A percentile compares a stretch with the other conserved stretches of the same genome.
phyloP scores from a whole-genome alignment of 73 alveolate genomes.

The Tetrahymena elliotti region DNA sequence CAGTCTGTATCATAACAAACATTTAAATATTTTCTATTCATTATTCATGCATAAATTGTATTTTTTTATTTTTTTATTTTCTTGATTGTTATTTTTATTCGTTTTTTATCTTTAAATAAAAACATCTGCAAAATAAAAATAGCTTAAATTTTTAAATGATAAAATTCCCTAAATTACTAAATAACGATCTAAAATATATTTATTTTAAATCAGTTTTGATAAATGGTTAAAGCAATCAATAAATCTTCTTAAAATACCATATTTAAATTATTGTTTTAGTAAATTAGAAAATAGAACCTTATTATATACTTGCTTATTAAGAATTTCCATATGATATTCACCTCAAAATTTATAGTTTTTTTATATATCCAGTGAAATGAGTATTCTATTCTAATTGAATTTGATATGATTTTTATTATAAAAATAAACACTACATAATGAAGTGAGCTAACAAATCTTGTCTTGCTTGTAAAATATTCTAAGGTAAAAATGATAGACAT shows the following conservation, averaged over 20 bases:
- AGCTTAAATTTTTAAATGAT: no score
- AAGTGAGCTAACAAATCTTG: background rate
- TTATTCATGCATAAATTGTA: background rate
- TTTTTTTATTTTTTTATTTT: background rate
- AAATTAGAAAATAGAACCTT: background rate
- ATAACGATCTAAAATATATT: no score
- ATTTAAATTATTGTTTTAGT: no score
- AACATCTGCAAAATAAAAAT: background rate
- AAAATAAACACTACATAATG: background rate
- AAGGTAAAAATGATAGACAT: no score
- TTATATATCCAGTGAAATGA: background rate
- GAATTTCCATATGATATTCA: background rate
- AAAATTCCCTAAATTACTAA: no score
- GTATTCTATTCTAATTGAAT: background rate
- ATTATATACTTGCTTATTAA: background rate
- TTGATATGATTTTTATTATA: background rate
- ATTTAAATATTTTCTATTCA: background rate
- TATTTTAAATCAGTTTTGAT: no score
- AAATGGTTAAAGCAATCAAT: background rate
- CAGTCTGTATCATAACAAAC: background rate
- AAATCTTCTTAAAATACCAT: no score
- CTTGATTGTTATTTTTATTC: background rate
- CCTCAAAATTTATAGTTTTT: no score
- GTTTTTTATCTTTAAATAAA: background rate
- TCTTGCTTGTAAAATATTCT: no score